Evolutionary conservation across 495 filamentous ascomycete species (phyloP).

Genomic region (Penicillium coffeae): DNA sequence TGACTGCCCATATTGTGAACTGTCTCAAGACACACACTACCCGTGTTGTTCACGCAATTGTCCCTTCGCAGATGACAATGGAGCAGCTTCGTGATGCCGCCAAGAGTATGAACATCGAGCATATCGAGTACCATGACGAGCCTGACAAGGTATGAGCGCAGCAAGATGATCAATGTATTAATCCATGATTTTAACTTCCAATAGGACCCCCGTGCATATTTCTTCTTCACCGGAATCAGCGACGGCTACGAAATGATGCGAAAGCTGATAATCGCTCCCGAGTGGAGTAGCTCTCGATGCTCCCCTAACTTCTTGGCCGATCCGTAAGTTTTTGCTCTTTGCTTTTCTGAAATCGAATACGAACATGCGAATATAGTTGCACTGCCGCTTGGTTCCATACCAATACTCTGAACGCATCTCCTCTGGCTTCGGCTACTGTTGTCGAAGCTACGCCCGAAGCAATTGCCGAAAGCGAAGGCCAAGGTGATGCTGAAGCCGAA

Average conservation of each 20-base stretch:
- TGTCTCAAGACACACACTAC: not conserved
- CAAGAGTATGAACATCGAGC: slow-evolving; percentile 2
- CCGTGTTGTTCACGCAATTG: slow-evolving; percentile 7
- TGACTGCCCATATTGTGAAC: not conserved
- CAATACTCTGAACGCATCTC: not conserved
- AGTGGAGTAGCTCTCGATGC: slow-evolving; percentile 18
- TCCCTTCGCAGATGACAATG: not conserved
- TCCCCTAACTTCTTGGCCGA: slow-evolving; percentile 34
- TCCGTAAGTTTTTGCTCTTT: slow-evolving; percentile 36
- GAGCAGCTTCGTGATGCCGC: not conserved
- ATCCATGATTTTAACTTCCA: slow-evolving; percentile 8
- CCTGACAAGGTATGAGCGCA: not conserved
- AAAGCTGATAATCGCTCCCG: not conserved
- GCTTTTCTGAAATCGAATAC: too few species aligned
- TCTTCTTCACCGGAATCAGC: slow-evolving; percentile 43
- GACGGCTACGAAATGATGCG: slow-evolving; percentile 35
- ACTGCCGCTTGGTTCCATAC: not conserved
- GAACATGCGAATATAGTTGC: not conserved
- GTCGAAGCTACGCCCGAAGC: not conserved
- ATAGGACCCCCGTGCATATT: slow-evolving; percentile 18
- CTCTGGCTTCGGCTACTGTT: not conserved
- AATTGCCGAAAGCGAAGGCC: not conserved
- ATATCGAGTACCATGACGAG: not conserved
- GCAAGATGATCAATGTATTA: not conserved
- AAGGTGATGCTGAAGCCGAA: not conserved